These are phyloP conservation scores for Coprinopsis strossmayeri DNA, from an alignment of 768 basidiomycete species.

Conservation along the genomic window DNA sequence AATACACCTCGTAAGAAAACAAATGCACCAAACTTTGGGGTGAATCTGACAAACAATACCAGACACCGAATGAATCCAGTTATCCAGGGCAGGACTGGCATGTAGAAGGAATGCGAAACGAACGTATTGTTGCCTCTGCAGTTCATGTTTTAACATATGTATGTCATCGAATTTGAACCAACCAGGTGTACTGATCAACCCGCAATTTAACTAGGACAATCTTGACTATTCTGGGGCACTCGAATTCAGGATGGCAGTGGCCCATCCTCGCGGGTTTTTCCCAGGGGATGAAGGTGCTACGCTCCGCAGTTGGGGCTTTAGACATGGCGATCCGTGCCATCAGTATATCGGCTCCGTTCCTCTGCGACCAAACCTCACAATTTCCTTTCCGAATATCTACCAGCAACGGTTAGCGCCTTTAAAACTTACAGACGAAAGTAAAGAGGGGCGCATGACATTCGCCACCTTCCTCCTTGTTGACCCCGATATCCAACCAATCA, in stretches of 20 bases:
- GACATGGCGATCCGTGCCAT: conserved; percentile 38
- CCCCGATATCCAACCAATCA: conserved; percentile 32
- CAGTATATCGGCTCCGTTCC: conserved; percentile 39
- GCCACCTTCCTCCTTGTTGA: conserved; percentile 45
- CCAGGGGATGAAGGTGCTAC: conserved; percentile 42
- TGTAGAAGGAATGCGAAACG: conserved; percentile 48
- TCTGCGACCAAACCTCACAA: conserved; percentile 27
- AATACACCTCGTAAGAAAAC: conserved; percentile 31
- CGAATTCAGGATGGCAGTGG: conserved; percentile 46
- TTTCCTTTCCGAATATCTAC: conserved; percentile 54
- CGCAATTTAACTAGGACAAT: conserved; percentile 31
- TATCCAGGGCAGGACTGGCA: conserved; percentile 37
- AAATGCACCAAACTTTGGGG: neutral
- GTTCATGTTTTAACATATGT: conserved; percentile 36
- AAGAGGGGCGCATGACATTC: conserved; percentile 36
- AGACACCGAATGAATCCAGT: conserved; percentile 24
- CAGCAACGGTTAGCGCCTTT: conserved; percentile 38
- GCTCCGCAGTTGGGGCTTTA: conserved; percentile 43
- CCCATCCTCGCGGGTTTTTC: conserved; percentile 35
- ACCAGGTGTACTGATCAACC: neutral
- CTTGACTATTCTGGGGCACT: conserved; percentile 24
- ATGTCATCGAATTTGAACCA: conserved; percentile 13
- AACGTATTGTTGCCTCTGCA: conserved; percentile 42
- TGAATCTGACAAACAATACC: neutral
- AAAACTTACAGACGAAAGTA: conserved; percentile 30